Evolutionary conservation across 192 early-diverging fungal genomes (phyloP).

Genomic region (Coemansia sp.): DNA sequence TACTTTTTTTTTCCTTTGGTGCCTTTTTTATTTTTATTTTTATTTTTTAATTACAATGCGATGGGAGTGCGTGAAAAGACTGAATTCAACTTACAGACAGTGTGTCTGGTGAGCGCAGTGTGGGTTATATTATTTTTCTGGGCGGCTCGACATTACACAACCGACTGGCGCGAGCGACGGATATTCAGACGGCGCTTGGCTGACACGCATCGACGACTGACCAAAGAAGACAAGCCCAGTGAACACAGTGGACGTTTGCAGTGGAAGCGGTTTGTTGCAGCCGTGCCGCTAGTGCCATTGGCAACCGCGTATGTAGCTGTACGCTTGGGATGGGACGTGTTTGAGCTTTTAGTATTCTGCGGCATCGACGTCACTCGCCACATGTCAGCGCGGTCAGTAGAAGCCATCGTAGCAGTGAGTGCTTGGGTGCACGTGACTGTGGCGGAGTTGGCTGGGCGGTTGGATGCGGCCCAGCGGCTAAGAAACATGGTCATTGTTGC

Average conservation of each 20-base stretch:
- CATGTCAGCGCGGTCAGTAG: background rate
- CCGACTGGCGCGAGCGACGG: slow-evolving; percentile 49
- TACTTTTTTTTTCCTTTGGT: background rate
- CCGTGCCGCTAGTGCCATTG: slow-evolving; percentile 44
- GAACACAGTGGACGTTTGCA: background rate
- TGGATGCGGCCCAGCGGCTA: slow-evolving; percentile 24
- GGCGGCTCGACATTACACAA: slow-evolving; percentile 35
- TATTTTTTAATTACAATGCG: slow-evolving; percentile 1
- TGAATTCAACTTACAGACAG: slow-evolving; percentile 37
- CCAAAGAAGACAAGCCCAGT: background rate
- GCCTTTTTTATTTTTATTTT: background rate
- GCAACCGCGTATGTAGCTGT: slow-evolving; percentile 42
- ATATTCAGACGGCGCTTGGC: slow-evolving; percentile 36
- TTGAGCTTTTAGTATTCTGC: slow-evolving; percentile 51
- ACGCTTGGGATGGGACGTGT: slow-evolving; percentile 43
- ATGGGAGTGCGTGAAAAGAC: slow-evolving; percentile 50
- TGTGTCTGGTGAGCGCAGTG: slow-evolving; percentile 27
- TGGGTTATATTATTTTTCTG: slow-evolving; percentile 19
- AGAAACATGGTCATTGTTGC: slow-evolving; percentile 15
- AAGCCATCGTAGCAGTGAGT: background rate
- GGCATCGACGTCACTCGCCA: slow-evolving; percentile 25
- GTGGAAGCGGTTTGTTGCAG: slow-evolving; percentile 49
- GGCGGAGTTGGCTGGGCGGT: slow-evolving; percentile 1
- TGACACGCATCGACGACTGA: slow-evolving; percentile 24
- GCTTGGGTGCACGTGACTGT: background rate